A percentile compares a stretch with the other conserved stretches of the same genome.
Conservation (phyloP, 2,329 filamentous ascomycete genomes). For the Pestalotiopsis sp. region DNA sequence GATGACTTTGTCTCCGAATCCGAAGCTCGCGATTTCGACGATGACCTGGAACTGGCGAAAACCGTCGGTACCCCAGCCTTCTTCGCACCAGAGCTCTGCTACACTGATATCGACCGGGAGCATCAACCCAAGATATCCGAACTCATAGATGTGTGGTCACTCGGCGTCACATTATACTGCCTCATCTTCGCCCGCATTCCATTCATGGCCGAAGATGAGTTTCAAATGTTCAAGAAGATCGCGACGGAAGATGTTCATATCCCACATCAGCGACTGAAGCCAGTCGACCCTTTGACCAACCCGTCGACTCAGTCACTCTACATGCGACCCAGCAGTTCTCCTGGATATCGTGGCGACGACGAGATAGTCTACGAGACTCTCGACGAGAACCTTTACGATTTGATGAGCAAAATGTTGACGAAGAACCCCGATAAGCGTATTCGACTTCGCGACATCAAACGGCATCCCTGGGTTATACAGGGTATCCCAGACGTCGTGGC, state of each 20-base stretch:
- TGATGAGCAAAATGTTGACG: constrained; percentile 77
- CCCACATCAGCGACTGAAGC: constrained; percentile 78
- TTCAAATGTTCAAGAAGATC: constrained; percentile 88
- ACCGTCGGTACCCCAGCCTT: constrained; percentile 97
- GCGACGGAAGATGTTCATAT: constrained; percentile 93
- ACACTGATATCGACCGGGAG: constrained; percentile 71
- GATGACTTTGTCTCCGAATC: constrained; percentile 77
- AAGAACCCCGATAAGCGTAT: constrained; percentile 92
- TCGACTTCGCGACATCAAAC: constrained; percentile 87
- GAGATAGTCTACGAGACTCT: constrained; percentile 86
- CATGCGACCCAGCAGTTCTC: constrained; percentile 61
- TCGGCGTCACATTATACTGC: constrained; percentile 95
- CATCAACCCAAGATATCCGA: constrained; percentile 81
- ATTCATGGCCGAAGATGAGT: constrained; percentile 90
- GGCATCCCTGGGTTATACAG: constrained; percentile 86
- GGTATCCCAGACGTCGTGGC: constrained; percentile 73
- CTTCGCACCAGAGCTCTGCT: constrained; percentile 95
- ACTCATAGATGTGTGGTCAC: constrained; percentile 95
- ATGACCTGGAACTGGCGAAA: constrained; percentile 95
- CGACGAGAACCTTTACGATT: constrained; percentile 76
- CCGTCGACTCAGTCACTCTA: constrained; percentile 58
- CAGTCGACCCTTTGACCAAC: constrained; percentile 65
- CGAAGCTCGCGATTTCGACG: constrained; percentile 85
- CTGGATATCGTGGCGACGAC: constrained; percentile 73
- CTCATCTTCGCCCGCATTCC: constrained; percentile 93